A percentile compares a stretch with the other conserved stretches of the same genome.
Evolutionary conservation across 1,139 yeast species (phyloP).

Genomic region (Blastobotrys raffinosifermentans): DNA sequence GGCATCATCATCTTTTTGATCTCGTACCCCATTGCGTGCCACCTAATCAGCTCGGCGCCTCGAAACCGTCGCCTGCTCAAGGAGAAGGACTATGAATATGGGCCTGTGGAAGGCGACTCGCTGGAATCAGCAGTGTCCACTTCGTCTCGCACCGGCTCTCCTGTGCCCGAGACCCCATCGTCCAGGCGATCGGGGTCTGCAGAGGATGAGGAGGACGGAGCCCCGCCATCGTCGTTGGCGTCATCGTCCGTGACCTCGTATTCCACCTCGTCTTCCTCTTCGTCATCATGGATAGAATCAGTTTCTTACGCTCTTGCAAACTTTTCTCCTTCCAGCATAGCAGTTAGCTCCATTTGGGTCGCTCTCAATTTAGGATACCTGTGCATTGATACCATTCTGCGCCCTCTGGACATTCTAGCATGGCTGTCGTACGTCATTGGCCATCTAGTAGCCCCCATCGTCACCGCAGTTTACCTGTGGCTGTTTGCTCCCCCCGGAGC

Average conservation of each 20-base stretch:
- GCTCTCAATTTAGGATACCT: conserved; percentile 39
- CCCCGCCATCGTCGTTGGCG: no score
- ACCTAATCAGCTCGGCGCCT: conserved; percentile 2
- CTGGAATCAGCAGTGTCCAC: neutral
- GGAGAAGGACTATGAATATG: no score
- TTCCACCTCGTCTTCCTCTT: neutral
- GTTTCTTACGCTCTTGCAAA: neutral
- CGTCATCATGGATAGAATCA: no score
- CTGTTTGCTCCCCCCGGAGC: conserved; percentile 64
- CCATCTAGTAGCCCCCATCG: conserved; percentile 56
- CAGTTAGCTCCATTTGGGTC: conserved; percentile 37
- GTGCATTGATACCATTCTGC: conserved; percentile 33
- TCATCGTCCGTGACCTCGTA: no score
- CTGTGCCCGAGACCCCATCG: neutral
- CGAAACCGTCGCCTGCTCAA: neutral
- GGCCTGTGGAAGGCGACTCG: no score
- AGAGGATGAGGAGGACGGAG: neutral
- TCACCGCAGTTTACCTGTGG: conserved; percentile 57
- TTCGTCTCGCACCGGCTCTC: neutral
- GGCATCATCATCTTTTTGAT: conserved; percentile 12
- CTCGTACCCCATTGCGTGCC: conserved; percentile 3
- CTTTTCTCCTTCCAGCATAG: conserved; percentile 26
- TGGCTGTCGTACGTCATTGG: conserved; percentile 57
- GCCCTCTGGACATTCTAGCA: conserved; percentile 48
- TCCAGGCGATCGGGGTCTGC: neutral